phyloP scores from a whole-genome alignment of 352 stramenopile genomes.

The Peronospora destructor region DNA sequence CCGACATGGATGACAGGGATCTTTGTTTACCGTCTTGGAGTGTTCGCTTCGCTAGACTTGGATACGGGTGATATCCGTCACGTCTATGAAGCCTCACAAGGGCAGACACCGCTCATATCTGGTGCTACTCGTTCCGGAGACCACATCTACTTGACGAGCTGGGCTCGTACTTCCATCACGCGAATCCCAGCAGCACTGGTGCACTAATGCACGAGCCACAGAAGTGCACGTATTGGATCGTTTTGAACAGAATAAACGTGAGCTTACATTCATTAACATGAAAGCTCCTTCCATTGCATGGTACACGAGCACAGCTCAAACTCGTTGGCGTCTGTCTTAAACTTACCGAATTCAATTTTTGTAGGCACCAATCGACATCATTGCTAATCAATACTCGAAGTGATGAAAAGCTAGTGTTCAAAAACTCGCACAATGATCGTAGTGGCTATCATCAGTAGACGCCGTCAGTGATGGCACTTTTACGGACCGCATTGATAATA shows the following conservation, averaged over 20 bases:
- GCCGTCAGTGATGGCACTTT: too few species aligned
- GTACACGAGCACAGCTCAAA: neutral
- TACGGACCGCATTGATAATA: too few species aligned
- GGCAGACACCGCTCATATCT: constrained; percentile 34
- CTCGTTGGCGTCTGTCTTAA: neutral
- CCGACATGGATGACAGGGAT: constrained; percentile 29
- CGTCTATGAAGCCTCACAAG: constrained; percentile 42
- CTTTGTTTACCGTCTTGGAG: constrained; percentile 29
- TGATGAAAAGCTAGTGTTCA: too few species aligned
- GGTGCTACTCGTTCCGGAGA: constrained; percentile 36
- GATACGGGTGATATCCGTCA: constrained; percentile 35
- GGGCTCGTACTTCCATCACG: constrained; percentile 34
- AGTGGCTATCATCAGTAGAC: too few species aligned
- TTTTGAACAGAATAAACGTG: neutral
- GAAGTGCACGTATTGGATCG: neutral
- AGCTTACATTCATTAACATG: neutral
- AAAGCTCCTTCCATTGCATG: neutral
- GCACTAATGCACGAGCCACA: constrained; percentile 14
- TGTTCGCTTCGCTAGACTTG: constrained; percentile 45
- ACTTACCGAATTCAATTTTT: too few species aligned
- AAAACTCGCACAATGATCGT: too few species aligned
- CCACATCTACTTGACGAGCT: constrained; percentile 52
- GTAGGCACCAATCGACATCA: too few species aligned
- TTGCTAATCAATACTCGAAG: too few species aligned
- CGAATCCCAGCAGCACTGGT: constrained; percentile 37